Percentiles rank a stretch among this genome's conserved stretches.
These are phyloP conservation scores for Fistulinella cinereoalba DNA, from an alignment of 1,284 basidiomycete genomes.

Conservation along the genomic window DNA sequence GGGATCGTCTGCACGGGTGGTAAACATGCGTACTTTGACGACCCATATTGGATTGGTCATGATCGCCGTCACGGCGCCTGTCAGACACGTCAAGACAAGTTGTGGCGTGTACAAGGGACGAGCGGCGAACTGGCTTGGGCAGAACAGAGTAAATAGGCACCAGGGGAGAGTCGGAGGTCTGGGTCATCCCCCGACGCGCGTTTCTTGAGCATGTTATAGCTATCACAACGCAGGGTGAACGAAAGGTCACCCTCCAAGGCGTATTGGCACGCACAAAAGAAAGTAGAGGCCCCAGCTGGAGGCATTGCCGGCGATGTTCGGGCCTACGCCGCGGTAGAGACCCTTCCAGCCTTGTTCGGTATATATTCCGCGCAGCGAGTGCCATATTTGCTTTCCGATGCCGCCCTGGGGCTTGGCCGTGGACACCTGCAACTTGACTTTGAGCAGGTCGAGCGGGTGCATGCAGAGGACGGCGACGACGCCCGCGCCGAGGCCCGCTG, in stretches of 20 bases:
- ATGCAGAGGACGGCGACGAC: constrained; percentile 92
- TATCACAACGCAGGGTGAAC: constrained; percentile 32
- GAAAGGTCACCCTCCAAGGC: neutral
- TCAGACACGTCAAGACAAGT: constrained; percentile 11
- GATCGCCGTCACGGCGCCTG: constrained; percentile 89
- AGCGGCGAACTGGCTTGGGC: constrained; percentile 87
- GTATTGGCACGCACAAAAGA: constrained; percentile 66
- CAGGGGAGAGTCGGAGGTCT: constrained; percentile 63
- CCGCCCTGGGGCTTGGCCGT: constrained; percentile 61
- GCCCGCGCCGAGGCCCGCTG: constrained; percentile 91
- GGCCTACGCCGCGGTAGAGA: constrained; percentile 86
- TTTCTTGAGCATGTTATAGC: constrained; percentile 95
- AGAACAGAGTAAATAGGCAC: constrained; percentile 85
- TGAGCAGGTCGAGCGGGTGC: constrained; percentile 97
- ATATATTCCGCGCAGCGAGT: constrained; percentile 73
- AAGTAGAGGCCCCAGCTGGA: constrained; percentile 98
- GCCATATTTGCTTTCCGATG: constrained; percentile 78
- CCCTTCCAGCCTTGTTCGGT: constrained; percentile 78
- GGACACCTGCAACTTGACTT: constrained; percentile 93
- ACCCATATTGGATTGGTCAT: constrained; percentile 99
- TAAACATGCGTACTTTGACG: constrained; percentile 97
- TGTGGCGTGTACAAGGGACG: constrained; percentile 11
- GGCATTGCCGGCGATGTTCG: constrained; percentile 96
- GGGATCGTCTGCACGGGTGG: constrained; percentile 65
- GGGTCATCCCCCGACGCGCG: constrained; percentile 60